Percentiles rank a stretch among this genome's conserved stretches.
Conservation (phyloP, 164 flowering plant genomes). For the Macadamia tetraphylla region DNA sequence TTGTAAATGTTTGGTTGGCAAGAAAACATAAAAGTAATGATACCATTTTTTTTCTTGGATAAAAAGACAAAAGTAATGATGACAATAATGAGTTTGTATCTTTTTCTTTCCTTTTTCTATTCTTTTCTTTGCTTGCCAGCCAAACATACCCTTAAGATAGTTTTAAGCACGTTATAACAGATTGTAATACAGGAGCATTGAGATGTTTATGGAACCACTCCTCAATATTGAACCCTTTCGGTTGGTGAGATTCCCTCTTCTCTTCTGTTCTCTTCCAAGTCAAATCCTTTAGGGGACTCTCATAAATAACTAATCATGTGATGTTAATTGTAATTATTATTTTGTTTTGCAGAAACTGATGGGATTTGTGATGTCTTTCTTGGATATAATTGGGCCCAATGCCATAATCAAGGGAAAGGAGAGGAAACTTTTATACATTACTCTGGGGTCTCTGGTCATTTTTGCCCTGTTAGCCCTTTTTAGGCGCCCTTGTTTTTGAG, state of each 20-base stretch:
- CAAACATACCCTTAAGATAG: too few relatives aligned
- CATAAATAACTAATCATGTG: not conserved
- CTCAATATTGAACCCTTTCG: constrained; percentile 39
- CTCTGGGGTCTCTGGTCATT: constrained; percentile 7
- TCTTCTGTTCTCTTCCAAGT: not conserved
- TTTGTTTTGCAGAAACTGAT: constrained; percentile 37
- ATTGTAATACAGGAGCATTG: constrained; percentile 12
- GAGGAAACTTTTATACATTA: constrained; percentile 3
- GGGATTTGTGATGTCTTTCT: constrained; percentile 11
- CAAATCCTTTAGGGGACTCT: too few relatives aligned
- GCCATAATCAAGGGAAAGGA: constrained; percentile 10
- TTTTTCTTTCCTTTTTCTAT: too few relatives aligned
- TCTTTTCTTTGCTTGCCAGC: too few relatives aligned
- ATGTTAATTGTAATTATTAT: not conserved
- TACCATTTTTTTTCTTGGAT: too few relatives aligned
- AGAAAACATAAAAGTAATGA: too few relatives aligned
- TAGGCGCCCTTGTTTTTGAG: not conserved
- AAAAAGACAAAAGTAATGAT: too few relatives aligned
- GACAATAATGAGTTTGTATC: too few relatives aligned
- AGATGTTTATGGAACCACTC: constrained; percentile 22
- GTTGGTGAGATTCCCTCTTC: constrained; percentile 24
- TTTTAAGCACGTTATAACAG: too few relatives aligned
- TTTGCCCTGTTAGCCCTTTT: constrained; percentile 11
- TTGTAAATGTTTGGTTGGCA: too few relatives aligned
- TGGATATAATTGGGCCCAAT: constrained; percentile 22